phyloP scores from a whole-genome alignment of 108 stramenopile species.

The Nannochloropsis oceanica region DNA sequence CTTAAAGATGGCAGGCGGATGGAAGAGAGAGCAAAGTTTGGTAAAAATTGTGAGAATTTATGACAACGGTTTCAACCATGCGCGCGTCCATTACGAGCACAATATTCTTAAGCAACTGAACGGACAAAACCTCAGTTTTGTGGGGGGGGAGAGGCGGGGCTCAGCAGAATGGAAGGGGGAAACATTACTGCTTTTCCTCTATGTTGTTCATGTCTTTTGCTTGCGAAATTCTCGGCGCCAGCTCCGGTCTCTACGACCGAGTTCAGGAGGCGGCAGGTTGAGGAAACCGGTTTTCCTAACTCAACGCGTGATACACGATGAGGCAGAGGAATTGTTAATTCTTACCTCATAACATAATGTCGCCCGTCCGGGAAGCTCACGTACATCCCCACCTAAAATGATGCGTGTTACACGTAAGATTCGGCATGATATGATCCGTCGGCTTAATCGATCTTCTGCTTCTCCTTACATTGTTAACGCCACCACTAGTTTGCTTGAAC shows the following conservation, averaged over 20 bases:
- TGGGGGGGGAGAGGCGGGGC: background rate
- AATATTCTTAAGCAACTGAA: background rate
- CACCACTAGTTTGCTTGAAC: background rate
- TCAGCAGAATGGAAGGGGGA: background rate
- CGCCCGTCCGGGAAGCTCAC: background rate
- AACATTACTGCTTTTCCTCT: too few relatives aligned
- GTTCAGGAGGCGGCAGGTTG: too few relatives aligned
- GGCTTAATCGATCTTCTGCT: background rate
- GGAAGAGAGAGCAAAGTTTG: background rate
- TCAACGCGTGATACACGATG: too few relatives aligned
- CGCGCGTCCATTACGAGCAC: background rate
- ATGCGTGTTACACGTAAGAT: background rate
- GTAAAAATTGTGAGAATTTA: background rate
- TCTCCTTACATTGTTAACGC: slow-evolving; percentile 12
- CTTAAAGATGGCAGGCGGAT: background rate
- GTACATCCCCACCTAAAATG: background rate
- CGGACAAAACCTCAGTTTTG: background rate
- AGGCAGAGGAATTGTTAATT: background rate
- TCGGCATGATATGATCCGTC: background rate
- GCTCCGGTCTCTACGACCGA: too few relatives aligned
- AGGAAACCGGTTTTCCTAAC: too few relatives aligned
- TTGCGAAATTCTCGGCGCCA: too few relatives aligned
- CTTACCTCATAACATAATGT: background rate
- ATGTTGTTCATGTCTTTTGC: too few relatives aligned
- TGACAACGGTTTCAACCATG: slow-evolving; percentile 1